These are phyloP conservation scores for Boletus semigastroideus DNA, from an alignment of 1,284 basidiomycete species.

Conservation along the genomic window DNA sequence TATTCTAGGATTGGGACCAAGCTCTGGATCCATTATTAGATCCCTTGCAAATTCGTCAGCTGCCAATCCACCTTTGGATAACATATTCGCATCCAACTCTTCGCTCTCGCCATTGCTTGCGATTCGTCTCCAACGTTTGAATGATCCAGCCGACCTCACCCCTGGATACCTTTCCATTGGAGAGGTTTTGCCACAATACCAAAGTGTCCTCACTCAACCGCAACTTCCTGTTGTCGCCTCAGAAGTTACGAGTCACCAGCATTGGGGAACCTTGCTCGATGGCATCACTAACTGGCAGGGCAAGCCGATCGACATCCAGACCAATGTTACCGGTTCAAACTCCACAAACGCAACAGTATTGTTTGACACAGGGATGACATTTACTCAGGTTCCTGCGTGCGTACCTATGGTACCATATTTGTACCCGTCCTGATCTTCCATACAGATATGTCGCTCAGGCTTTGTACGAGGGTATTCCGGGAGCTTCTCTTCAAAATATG, in stretches of 20 bases:
- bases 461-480: slow-evolving; percentile 53
- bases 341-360: slow-evolving; percentile 52
- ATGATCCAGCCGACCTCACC: slow-evolving; percentile 42
- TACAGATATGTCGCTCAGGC: slow-evolving; percentile 51
- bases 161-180: slow-evolving; percentile 50
- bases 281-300: slow-evolving; percentile 52
- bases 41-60: slow-evolving; percentile 20
- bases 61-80: slow-evolving; percentile 56
- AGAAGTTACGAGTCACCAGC: slow-evolving; percentile 39
- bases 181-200: slow-evolving; percentile 43
- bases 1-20: slow-evolving; percentile 54
- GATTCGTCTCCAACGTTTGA: slow-evolving; percentile 49
- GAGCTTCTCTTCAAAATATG: slow-evolving; percentile 48
- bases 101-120: slow-evolving; percentile 58
- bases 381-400: slow-evolving; percentile 62
- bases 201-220: slow-evolving; percentile 42
- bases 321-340: slow-evolving; percentile 42
- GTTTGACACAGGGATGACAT: slow-evolving; percentile 68
- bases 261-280: slow-evolving; percentile 53
- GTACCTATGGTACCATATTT: slow-evolving; percentile 9
- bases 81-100: slow-evolving; percentile 60
- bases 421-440: slow-evolving; percentile 1
- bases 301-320: slow-evolving; percentile 42
- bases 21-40: slow-evolving; percentile 37
- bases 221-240: slow-evolving; percentile 38